A percentile compares a stretch with the other conserved stretches of the same genome.
Evolutionary conservation across 2,329 filamentous ascomycete species (phyloP).

Genomic region (Fusarium staphyleae): DNA sequence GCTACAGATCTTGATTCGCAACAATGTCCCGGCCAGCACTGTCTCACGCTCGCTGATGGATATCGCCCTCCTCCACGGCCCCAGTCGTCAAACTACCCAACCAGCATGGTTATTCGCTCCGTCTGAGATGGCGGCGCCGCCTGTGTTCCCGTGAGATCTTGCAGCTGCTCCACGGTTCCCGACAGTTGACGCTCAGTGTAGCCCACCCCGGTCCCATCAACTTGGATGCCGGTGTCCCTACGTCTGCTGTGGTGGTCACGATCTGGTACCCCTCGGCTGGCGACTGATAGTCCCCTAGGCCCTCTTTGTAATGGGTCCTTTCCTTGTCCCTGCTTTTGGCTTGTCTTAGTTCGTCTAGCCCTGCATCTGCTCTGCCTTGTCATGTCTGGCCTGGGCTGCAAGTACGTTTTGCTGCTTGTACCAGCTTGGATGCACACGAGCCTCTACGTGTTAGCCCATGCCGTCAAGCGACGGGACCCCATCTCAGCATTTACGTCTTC

Average conservation of each 20-base stretch:
- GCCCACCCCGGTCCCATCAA: constrained; percentile 44
- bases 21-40: constrained; percentile 45
- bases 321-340: constrained; percentile 25
- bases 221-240: constrained; percentile 43
- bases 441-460: constrained; percentile 21
- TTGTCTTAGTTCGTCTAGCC: constrained; percentile 31
- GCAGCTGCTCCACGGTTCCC: constrained; percentile 42
- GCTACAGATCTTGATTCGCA: constrained; percentile 50
- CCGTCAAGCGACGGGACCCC: constrained; percentile 33
- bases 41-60: constrained; percentile 38
- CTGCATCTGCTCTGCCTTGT: constrained; percentile 27
- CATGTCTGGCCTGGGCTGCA: constrained; percentile 21
- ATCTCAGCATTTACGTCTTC: constrained; percentile 30
- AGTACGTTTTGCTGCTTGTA: constrained; percentile 15
- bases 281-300: constrained; percentile 22
- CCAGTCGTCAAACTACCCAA: constrained; percentile 40
- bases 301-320: constrained; percentile 21
- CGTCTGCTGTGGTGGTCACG: constrained; percentile 33
- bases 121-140: constrained; percentile 43
- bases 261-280: constrained; percentile 34
- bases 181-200: constrained; percentile 38
- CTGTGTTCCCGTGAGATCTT: constrained; percentile 43
- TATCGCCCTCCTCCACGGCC: constrained; percentile 24
- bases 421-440: constrained; percentile 15
- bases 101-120: constrained; percentile 31